Base-by-base conservation (phyloP, 805 yeast genomes). In the Myxozyma vanderwaltii region DNA sequence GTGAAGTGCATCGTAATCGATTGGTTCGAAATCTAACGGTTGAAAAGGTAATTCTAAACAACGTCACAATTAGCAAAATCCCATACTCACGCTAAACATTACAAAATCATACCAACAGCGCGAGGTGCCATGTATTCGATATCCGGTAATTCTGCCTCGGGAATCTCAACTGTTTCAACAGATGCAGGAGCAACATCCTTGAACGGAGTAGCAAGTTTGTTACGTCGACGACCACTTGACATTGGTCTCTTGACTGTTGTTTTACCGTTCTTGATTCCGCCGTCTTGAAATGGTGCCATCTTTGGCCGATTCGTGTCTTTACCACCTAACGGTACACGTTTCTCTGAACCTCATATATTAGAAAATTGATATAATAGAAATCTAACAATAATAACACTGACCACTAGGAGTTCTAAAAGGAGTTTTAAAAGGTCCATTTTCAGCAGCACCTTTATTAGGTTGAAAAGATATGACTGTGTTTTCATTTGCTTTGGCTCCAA, bases 281-380 rank as follows among this genome's bases (percentile, higher is more conserved):
- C 38, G 24, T 29, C 39, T 19, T 46, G 50, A 2, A 46, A 31
- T 13, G 50, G 39, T n/a, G 50, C 24, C 39, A 46, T 46, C 26
- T 31, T 29, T 27, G 45, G 33, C 12, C 53, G 27, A 52, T 65
- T 65, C 21, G 67, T 59, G 29, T 65, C 69, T 44, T 65, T 65
- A 35, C 68, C 68, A 13, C 68, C 68, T 17, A 64, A 39, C 27
- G 65, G 67, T 15, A 59, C 61, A 31, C 65, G 52, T n/a, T 54
- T 59, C 41, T 59, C 65, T 59, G 23, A 4, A 41, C 33, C 7
- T 19, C 6, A 54, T 7, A 27, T 7, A n/a, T 13, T 21, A 7
- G 24, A n/a, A 5, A n/a, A 15, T 27, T 23, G 51, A 21, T 31
- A 24, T 13, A 33, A 17, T 36, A 45, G 21, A 12, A 39, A 23